phyloP scores from a whole-genome alignment of 805 yeast species.

The Zygoascus biomembranicola region DNA sequence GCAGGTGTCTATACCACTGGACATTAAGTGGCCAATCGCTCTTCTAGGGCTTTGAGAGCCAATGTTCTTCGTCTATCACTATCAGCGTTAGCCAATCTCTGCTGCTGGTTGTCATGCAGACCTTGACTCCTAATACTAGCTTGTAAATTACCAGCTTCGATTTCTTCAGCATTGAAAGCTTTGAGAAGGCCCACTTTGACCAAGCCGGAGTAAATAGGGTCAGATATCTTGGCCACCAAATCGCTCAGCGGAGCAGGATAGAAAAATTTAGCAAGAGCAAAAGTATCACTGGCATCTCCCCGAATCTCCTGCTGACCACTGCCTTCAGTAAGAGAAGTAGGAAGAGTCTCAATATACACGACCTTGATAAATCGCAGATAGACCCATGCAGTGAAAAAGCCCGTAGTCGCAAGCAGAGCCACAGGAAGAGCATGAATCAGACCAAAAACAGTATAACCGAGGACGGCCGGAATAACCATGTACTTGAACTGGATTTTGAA shows the following conservation, averaged over 20 bases:
- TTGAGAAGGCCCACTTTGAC: conserved; percentile 43
- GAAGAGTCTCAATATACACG: conserved; percentile 42
- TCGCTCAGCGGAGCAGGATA: conserved; percentile 51
- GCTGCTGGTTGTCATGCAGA: conserved; percentile 1
- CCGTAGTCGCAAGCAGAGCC: conserved; percentile 26
- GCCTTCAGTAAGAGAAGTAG: conserved; percentile 12
- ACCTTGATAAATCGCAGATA: conserved; percentile 74
- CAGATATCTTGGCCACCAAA: conserved; percentile 39
- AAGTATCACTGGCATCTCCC: conserved; percentile 91
- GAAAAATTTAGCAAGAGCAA: conserved; percentile 76
- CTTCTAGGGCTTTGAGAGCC: conserved; percentile 28
- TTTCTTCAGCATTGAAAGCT: conserved; percentile 59
- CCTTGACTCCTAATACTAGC: conserved; percentile 38
- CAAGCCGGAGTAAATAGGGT: conserved; percentile 35
- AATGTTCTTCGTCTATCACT: conserved; percentile 29
- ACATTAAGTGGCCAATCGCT: conserved; percentile 10
- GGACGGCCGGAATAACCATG: conserved; percentile 33
- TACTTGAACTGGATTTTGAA: conserved; percentile 37
- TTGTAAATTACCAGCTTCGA: conserved; percentile 66
- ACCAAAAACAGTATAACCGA: conserved; percentile 22
- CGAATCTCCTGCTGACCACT: conserved; percentile 29
- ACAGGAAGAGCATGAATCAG: conserved; percentile 10
- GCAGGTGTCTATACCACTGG: neutral
- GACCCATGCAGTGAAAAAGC: conserved; percentile 61
- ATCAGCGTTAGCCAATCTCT: conserved; percentile 18